Conservation (phyloP, 2,329 filamentous ascomycete species). For the Cladobotryum protrusum region DNA sequence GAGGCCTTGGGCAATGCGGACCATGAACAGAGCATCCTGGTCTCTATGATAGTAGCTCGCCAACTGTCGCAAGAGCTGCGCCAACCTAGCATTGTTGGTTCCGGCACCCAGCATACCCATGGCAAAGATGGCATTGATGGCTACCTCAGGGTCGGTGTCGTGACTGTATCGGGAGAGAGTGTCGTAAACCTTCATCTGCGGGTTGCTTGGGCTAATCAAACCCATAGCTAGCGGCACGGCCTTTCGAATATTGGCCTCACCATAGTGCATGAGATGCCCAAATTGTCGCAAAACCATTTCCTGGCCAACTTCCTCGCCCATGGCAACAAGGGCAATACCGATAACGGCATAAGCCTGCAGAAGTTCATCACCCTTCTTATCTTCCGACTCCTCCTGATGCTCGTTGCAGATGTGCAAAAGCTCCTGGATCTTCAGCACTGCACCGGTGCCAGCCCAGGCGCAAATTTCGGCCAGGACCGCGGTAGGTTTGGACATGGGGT, state of each 20-base stretch:
- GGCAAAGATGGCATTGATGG: constrained; percentile 96
- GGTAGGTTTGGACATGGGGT: constrained; percentile 95
- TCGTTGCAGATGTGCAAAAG: constrained; percentile 97
- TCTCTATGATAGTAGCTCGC: constrained; percentile 98
- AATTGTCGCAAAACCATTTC: constrained; percentile 98
- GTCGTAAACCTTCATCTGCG: constrained; percentile 99
- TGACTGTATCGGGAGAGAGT: constrained; percentile 95
- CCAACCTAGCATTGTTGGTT: constrained; percentile 95
- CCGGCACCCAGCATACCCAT: constrained; percentile 97
- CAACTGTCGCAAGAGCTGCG: constrained; percentile 87
- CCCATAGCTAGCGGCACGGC: constrained; percentile 96
- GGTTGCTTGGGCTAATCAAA: constrained; percentile 92
- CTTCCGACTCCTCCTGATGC: constrained; percentile 87
- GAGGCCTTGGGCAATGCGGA: constrained; percentile 93
- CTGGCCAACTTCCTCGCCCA: constrained; percentile 97
- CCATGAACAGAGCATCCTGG: constrained; percentile 96
- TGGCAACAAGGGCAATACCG: constrained; percentile 87
- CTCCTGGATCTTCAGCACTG: constrained; percentile 94
- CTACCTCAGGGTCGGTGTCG: constrained; percentile 97
- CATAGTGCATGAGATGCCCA: constrained; percentile 98
- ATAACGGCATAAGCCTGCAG: constrained; percentile 94
- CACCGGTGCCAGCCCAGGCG: constrained; percentile 95
- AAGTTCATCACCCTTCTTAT: constrained; percentile 92
- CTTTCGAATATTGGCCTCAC: constrained; percentile 92
- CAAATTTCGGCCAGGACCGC: constrained; percentile 92